These are phyloP conservation scores for Quaeritorhiza haematococci DNA, from an alignment of 371 early-diverging fungal genomes.

Conservation along the genomic window DNA sequence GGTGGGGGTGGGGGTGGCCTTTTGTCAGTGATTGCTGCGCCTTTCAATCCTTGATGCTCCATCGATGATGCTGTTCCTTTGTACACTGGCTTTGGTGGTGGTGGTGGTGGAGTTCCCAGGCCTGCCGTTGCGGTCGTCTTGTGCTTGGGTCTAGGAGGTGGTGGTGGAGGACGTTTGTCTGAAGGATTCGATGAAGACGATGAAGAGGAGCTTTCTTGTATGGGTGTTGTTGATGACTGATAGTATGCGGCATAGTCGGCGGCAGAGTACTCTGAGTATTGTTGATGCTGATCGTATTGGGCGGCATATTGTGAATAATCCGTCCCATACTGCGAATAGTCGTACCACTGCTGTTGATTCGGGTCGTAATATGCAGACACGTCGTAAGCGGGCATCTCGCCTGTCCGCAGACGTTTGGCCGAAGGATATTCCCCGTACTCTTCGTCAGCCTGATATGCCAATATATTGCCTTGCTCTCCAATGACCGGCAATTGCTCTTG, in stretches of 20 bases:
- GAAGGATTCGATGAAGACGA: not conserved
- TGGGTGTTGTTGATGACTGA: not conserved
- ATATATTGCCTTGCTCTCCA: slow-evolving; percentile 36
- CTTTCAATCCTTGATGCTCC: too few relatives aligned
- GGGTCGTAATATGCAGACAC: not conserved
- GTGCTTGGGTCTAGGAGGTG: too few relatives aligned
- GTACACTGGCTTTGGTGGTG: too few relatives aligned
- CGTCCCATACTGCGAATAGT: not conserved
- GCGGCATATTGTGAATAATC: not conserved
- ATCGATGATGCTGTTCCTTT: too few relatives aligned
- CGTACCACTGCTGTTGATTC: not conserved
- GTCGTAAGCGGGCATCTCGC: not conserved
- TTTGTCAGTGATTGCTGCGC: too few relatives aligned
- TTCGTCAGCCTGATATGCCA: slow-evolving; percentile 32
- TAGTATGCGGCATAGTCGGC: not conserved
- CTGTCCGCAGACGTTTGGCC: not conserved
- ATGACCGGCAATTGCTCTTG: slow-evolving; percentile 59
- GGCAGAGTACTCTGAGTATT: slow-evolving; percentile 1
- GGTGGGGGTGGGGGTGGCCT: too few relatives aligned
- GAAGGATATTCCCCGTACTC: not conserved
- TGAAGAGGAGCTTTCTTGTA: not conserved
- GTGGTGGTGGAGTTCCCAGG: too few relatives aligned
- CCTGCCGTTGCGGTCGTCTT: too few relatives aligned
- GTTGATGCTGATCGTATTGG: not conserved
- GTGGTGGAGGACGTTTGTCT: not conserved